Evolutionary conservation across 2,329 filamentous ascomycete genomes (phyloP).

Genomic region (Colletotrichum tabaci): DNA sequence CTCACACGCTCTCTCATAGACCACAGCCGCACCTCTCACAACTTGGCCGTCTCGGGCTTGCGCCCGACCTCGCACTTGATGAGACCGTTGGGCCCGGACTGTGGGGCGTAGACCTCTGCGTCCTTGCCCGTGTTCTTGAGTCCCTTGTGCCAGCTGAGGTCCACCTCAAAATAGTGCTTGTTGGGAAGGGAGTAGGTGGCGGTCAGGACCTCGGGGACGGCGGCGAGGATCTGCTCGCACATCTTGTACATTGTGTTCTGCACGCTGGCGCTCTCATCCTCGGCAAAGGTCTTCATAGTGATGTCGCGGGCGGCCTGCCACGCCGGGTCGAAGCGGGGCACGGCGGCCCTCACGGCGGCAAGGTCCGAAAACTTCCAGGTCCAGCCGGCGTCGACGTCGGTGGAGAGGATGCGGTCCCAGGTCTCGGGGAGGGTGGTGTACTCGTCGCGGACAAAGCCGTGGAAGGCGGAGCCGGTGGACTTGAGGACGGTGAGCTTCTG

Average conservation of each 20-base stretch:
- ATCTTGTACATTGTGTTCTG: slow-evolving; percentile 99
- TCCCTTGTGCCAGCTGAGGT: slow-evolving; percentile 96
- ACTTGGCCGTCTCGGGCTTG: slow-evolving; percentile 43
- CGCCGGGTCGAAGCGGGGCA: slow-evolving; percentile 81
- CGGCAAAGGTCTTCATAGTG: slow-evolving; percentile 92
- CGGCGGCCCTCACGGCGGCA: slow-evolving; percentile 75
- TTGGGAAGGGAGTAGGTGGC: slow-evolving; percentile 92
- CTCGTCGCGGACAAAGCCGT: slow-evolving; percentile 93
- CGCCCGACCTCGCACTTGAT: slow-evolving; percentile 93
- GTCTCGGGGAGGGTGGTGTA: slow-evolving; percentile 92
- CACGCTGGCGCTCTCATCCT: slow-evolving; percentile 91
- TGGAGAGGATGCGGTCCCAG: slow-evolving; percentile 96
- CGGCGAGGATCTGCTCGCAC: slow-evolving; percentile 86
- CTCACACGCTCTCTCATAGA: too few relatives aligned
- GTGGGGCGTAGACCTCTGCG: slow-evolving; percentile 94
- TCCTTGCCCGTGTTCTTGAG: slow-evolving; percentile 95
- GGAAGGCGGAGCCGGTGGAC: slow-evolving; percentile 96
- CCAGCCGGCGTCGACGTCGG: slow-evolving; percentile 91
- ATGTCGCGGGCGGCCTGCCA: slow-evolving; percentile 85
- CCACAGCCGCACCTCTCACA: slow-evolving; percentile 3
- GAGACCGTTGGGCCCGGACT: slow-evolving; percentile 92
- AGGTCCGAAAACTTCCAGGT: slow-evolving; percentile 83
- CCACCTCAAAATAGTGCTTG: slow-evolving; percentile 99
- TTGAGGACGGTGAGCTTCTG: slow-evolving; percentile 90
- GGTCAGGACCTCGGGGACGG: slow-evolving; percentile 77